phyloP scores from a whole-genome alignment of 768 basidiomycete genomes.

The Lyophyllum decastes region DNA sequence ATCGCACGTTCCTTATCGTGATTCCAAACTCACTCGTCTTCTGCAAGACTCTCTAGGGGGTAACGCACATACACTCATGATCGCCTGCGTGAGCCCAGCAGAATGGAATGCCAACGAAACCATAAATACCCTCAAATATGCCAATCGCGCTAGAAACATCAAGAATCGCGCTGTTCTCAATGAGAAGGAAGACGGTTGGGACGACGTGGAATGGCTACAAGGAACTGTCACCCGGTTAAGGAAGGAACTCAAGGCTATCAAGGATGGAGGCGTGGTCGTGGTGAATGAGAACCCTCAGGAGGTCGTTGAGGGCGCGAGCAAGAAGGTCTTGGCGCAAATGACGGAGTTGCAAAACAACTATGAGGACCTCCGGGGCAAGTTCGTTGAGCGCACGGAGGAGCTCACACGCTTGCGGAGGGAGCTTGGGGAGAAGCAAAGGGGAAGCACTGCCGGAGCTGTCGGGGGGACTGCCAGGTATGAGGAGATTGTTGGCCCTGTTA shows the following conservation, averaged over 20 bases:
- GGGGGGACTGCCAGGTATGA: constrained; percentile 80
- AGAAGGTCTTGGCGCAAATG: constrained; percentile 79
- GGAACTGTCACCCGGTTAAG: constrained; percentile 81
- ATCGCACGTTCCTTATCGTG: constrained; percentile 94
- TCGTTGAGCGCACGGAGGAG: constrained; percentile 87
- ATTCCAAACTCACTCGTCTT: constrained; percentile 95
- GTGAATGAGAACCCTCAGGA: constrained; percentile 36
- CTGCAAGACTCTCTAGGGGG: constrained; percentile 97
- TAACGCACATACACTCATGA: constrained; percentile 98
- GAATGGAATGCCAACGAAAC: constrained; percentile 97
- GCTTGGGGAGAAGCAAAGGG: constrained; percentile 72
- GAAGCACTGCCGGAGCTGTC: constrained; percentile 57
- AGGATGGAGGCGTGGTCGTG: constrained; percentile 54
- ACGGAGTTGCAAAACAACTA: constrained; percentile 85
- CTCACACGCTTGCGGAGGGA: constrained; percentile 79
- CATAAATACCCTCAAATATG: constrained; percentile 93
- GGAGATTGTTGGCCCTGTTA: constrained; percentile 95
- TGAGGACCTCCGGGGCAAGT: constrained; percentile 80
- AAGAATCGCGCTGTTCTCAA: constrained; percentile 92
- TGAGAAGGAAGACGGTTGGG: constrained; percentile 97
- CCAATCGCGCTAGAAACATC: constrained; percentile 95
- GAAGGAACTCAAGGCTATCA: constrained; percentile 82
- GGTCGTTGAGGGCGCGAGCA: constrained; percentile 60
- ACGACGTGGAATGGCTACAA: constrained; percentile 96
- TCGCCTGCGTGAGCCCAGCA: constrained; percentile 94